phyloP scores from a whole-genome alignment of 2,329 filamentous ascomycete species.

The Diaporthe sp. region DNA sequence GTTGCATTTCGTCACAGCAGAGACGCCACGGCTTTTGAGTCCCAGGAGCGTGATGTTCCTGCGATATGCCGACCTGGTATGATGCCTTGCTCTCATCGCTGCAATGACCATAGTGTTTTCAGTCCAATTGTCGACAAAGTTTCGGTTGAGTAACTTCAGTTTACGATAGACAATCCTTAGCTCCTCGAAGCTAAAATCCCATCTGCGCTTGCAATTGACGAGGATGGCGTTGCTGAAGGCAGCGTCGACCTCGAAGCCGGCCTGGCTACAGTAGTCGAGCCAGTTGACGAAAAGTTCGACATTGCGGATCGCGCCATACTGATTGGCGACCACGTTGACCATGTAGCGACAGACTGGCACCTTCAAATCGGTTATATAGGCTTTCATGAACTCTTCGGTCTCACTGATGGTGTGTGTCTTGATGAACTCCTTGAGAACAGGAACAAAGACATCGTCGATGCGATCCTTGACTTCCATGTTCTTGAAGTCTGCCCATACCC shows the following conservation, averaged over 20 bases:
- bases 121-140: slow-evolving; percentile 53
- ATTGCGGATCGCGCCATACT: slow-evolving; percentile 56
- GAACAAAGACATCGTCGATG: slow-evolving; percentile 50
- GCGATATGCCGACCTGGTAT: slow-evolving; percentile 17
- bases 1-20: not conserved
- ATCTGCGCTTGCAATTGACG: slow-evolving; percentile 51
- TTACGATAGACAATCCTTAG: slow-evolving; percentile 51
- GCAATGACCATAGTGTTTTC: slow-evolving; percentile 42
- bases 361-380: slow-evolving; percentile 51
- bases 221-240: slow-evolving; percentile 56
- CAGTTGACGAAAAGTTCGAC: slow-evolving; percentile 53
- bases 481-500: slow-evolving; percentile 51
- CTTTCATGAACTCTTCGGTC: slow-evolving; percentile 54
- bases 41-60: slow-evolving; percentile 29
- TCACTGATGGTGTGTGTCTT: slow-evolving; percentile 54
- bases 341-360: slow-evolving; percentile 52
- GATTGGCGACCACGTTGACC: slow-evolving; percentile 58
- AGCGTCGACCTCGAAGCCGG: slow-evolving; percentile 52
- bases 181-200: slow-evolving; percentile 53
- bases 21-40: slow-evolving; percentile 13
- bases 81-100: slow-evolving; percentile 23
- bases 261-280: slow-evolving; percentile 53
- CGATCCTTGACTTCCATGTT: slow-evolving; percentile 44
- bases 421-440: slow-evolving; percentile 54
- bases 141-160: slow-evolving; percentile 49